A percentile compares a stretch with the other conserved stretches of the same genome.
These are phyloP conservation scores for Microdochium nivale DNA, from an alignment of 2,329 filamentous ascomycete species.

Conservation along the genomic window DNA sequence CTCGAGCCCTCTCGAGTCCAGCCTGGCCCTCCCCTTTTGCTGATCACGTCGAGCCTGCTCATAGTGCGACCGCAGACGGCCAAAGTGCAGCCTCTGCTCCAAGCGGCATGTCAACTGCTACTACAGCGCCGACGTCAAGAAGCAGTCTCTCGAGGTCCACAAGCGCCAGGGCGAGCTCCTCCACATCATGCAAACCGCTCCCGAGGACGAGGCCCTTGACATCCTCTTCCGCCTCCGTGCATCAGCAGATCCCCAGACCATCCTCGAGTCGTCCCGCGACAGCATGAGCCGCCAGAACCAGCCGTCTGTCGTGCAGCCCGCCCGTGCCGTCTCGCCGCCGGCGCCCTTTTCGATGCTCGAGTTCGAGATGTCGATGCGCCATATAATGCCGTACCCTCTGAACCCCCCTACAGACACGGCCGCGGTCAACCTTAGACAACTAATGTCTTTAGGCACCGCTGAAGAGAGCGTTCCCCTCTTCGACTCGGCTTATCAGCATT, in stretches of 20 bases:
- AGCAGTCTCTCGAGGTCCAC: neutral
- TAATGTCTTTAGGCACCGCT: neutral
- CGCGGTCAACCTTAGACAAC: neutral
- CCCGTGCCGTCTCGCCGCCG: neutral
- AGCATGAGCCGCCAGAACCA: neutral
- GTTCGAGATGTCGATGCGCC: neutral
- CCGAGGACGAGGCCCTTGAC: neutral
- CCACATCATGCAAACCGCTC: neutral
- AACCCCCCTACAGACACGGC: neutral
- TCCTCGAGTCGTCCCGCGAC: neutral
- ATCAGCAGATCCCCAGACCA: neutral
- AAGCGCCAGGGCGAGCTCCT: neutral
- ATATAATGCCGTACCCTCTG: neutral
- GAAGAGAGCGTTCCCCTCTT: neutral
- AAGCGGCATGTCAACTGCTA: neutral
- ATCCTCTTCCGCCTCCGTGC: neutral
- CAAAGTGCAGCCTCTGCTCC: neutral
- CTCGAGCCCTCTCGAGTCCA: neutral
- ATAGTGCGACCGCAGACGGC: neutral
- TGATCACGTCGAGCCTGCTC: neutral
- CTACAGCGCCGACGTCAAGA: neutral
- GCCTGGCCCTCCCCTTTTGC: neutral
- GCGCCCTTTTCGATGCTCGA: neutral
- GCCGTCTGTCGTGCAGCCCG: neutral
- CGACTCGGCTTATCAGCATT: neutral